Evolutionary conservation across 805 yeast species (phyloP), one percentile per base, ranked within the genome.

Genomic region (Priceomyces fermenticarens): DNA sequence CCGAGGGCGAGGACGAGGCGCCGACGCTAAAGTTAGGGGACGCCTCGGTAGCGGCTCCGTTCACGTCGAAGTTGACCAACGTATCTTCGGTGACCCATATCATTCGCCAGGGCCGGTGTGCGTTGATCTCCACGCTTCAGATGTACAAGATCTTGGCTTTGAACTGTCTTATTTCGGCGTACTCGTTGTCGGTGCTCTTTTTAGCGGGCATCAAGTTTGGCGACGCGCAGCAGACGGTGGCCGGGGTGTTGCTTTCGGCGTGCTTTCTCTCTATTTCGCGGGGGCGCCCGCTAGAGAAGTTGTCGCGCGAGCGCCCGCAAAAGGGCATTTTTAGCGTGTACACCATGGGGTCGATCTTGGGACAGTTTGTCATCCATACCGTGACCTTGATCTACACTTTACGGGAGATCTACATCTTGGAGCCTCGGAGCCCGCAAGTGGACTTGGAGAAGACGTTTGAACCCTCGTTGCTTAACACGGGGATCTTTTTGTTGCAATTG

Each of bases 1-100:
- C 72, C 47, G 84, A 81, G 50, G 71, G 74, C 37, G 88, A 78
- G n/a, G 87, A 80, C 26, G 97, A 91, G 52, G 95, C 95, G 0
- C 99, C 99, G 43, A 80, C 85, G 35, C 77, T 93, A 70, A 93
- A 93, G 64, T 73, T 93, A 41, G 99, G 99, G 55, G 99, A 93
- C 68, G 99, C 99, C 10, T 90, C 97, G 16, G 97, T 95, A 55
- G 99, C 99, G 41, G 99, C 99, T 27, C 99, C 99, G 35, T 88
- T 93, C 64, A 93, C 99, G 13, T 90, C 98, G 16, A 93, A 93
- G 62, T 77, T 93, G 49, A 80, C 96, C 17, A 86, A 85, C 57
- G 99, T 93, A 26, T 78, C 90, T 41, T 84, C 99, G 41, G 97
- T 93, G 41, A 86, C 96, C 39, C 84, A 89, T 59, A 86, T 93